Evolutionary conservation across 352 stramenopile genomes (phyloP).

Genomic region (Globisporangium rhizosaccharum): DNA sequence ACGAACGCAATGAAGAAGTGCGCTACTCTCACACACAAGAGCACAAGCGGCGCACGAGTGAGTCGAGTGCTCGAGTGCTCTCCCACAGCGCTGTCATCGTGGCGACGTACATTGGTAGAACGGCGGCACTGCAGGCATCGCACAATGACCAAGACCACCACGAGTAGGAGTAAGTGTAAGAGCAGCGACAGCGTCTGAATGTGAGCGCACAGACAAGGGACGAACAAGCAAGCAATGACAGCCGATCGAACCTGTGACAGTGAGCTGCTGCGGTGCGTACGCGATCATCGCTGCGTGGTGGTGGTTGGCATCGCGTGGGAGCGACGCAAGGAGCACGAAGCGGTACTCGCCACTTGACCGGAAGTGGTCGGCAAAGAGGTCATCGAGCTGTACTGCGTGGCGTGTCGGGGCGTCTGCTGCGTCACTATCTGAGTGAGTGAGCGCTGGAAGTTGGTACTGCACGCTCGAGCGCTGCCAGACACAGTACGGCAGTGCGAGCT

Average conservation of each 20-base stretch:
- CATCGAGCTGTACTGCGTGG: conserved; percentile 14
- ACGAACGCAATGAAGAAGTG: conserved; percentile 20
- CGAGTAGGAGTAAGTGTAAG: background rate
- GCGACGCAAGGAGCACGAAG: conserved; percentile 25
- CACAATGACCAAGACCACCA: background rate
- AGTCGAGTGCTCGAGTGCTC: background rate
- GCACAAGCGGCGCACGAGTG: background rate
- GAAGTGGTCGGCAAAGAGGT: conserved; percentile 27
- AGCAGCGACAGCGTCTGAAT: background rate
- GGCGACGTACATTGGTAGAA: conserved; percentile 13
- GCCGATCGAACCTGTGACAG: conserved; percentile 13
- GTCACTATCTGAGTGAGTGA: background rate
- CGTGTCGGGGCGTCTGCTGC: background rate
- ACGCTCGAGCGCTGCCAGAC: conserved; percentile 11
- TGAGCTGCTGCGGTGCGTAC: conserved; percentile 21
- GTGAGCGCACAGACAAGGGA: background rate
- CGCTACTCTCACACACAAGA: conserved; percentile 5
- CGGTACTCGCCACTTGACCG: conserved; percentile 22
- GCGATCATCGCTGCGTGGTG: conserved; percentile 20
- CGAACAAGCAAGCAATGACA: background rate
- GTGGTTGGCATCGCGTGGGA: conserved; percentile 21
- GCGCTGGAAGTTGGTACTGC: conserved; percentile 15
- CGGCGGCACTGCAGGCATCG: conserved; percentile 6
- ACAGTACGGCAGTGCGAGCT: conserved; percentile 20
- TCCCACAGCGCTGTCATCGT: background rate